Conservation (phyloP, 768 basidiomycete genomes). For the Tricholoma terreum region DNA sequence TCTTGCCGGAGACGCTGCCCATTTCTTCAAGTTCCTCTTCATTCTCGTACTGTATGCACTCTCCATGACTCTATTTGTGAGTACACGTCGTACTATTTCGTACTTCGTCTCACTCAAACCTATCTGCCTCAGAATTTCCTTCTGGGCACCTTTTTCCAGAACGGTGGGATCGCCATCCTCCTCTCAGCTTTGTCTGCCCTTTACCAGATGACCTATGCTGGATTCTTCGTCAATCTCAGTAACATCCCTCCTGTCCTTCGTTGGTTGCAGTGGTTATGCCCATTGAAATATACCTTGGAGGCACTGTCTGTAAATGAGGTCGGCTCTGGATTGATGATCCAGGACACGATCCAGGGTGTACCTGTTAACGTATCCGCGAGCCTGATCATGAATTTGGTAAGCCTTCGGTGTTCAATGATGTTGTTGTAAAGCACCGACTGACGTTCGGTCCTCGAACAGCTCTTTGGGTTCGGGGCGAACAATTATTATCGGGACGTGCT, state of each 20-base stretch:
- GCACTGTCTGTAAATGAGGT: slow-evolving; percentile 93
- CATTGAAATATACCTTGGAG: slow-evolving; percentile 79
- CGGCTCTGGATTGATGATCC: slow-evolving; percentile 79
- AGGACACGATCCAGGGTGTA: slow-evolving; percentile 76
- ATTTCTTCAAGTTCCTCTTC: slow-evolving; percentile 95
- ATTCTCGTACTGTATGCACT: slow-evolving; percentile 84
- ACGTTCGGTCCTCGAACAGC: slow-evolving; percentile 30
- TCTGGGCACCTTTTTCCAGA: slow-evolving; percentile 76
- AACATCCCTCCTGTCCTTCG: slow-evolving; percentile 87
- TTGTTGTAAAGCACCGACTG: not conserved
- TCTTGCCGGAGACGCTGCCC: slow-evolving; percentile 66
- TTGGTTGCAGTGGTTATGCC: slow-evolving; percentile 91
- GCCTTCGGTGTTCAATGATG: slow-evolving; percentile 21
- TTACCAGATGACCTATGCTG: slow-evolving; percentile 86
- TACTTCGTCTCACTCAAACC: not conserved
- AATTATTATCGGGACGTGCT: slow-evolving; percentile 91
- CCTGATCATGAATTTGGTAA: slow-evolving; percentile 81
- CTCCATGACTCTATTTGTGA: slow-evolving; percentile 81
- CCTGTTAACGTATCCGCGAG: slow-evolving; percentile 76
- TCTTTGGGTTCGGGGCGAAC: slow-evolving; percentile 82
- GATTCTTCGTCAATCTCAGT: slow-evolving; percentile 87
- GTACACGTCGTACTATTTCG: slow-evolving; percentile 24
- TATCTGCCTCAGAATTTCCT: slow-evolving; percentile 70
- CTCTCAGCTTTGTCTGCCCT: slow-evolving; percentile 73
- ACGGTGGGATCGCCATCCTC: slow-evolving; percentile 89